Evolutionary conservation across 192 early-diverging fungal species (phyloP).

Genomic region (Rhizophagus sp.): DNA sequence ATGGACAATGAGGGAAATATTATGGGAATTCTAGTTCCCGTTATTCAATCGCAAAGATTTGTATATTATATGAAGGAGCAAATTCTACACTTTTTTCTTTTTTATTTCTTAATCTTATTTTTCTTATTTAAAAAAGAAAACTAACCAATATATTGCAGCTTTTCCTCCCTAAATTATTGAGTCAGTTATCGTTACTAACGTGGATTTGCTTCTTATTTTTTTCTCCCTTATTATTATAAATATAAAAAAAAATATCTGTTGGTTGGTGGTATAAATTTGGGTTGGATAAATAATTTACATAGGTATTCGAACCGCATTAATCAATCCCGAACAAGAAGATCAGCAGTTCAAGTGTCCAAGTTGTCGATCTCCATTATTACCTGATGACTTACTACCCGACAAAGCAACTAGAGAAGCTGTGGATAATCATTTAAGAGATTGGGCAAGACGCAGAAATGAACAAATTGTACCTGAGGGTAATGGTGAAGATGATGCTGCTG

Average conservation of each 20-base stretch:
- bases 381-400: constrained; percentile 59
- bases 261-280: neutral
- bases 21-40: neutral
- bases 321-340: constrained; percentile 45
- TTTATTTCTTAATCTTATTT: too few relatives aligned
- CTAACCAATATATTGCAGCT: neutral
- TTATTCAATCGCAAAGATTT: neutral
- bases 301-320: constrained; percentile 45
- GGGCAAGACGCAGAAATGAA: constrained; percentile 39
- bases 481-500: neutral
- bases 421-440: constrained; percentile 50
- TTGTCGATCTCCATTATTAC: constrained; percentile 49
- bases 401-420: constrained; percentile 51
- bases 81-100: neutral
- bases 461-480: constrained; percentile 9
- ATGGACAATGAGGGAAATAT: neutral
- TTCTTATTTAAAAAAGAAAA: neutral
- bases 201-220: neutral
- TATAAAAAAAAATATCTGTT: neutral
- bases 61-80: neutral
- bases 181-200: neutral
- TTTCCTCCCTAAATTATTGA: neutral
- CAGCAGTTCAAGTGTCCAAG: constrained; percentile 59
- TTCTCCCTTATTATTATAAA: neutral
- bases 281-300: constrained; percentile 13